Evolutionary conservation across 305 asterid genomes (phyloP).

Genomic region (Fraxinus dipetala): DNA sequence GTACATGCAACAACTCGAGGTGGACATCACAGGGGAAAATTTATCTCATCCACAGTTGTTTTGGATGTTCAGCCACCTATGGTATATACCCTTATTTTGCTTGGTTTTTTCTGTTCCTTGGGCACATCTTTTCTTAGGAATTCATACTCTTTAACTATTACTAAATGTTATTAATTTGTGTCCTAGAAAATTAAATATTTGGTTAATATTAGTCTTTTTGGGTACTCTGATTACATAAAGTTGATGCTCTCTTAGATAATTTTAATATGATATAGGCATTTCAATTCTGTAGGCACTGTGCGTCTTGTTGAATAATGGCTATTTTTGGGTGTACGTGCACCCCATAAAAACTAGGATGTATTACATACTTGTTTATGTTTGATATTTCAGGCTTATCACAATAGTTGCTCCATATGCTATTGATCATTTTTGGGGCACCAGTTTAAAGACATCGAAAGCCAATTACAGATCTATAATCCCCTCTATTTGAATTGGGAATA

Average conservation of each 20-base stretch:
- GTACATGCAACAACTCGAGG: slow-evolving; percentile 93
- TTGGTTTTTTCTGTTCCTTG: not conserved
- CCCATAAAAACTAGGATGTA: not conserved
- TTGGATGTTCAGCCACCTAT: slow-evolving; percentile 97
- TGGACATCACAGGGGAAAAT: slow-evolving; percentile 96
- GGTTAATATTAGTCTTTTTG: not conserved
- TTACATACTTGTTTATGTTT: not conserved
- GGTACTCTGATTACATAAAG: not conserved
- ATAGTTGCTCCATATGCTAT: not conserved
- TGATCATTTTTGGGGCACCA: not conserved
- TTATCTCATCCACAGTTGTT: slow-evolving; percentile 63
- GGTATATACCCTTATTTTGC: slow-evolving; percentile 40
- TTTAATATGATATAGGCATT: not conserved
- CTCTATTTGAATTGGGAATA: not conserved
- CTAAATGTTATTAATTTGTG: not conserved
- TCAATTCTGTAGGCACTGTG: slow-evolving; percentile 1
- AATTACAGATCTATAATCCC: not conserved
- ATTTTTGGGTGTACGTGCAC: not conserved
- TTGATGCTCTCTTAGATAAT: not conserved
- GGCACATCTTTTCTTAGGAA: not conserved
- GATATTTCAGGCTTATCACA: not conserved
- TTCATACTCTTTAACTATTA: not conserved
- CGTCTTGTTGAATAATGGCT: slow-evolving; percentile 9
- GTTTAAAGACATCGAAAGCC: not conserved
- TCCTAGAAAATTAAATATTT: not conserved